These are phyloP conservation scores for Holtermanniella nyarrowii DNA, from an alignment of 768 basidiomycete species.

Conservation along the genomic window DNA sequence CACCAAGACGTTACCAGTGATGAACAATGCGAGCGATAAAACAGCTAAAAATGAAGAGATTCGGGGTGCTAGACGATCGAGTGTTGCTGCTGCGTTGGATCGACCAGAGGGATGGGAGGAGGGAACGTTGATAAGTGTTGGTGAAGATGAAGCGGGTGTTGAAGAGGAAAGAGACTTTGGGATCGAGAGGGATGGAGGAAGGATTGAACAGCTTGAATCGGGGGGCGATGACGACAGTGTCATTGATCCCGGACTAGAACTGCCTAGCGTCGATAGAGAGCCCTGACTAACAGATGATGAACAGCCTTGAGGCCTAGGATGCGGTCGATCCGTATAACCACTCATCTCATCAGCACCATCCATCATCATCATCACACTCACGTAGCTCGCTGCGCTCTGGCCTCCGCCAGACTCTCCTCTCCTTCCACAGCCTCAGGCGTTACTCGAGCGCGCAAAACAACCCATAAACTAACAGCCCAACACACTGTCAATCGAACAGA, in stretches of 20 bases:
- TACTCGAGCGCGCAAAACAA: too few relatives aligned
- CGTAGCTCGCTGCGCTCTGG: not conserved
- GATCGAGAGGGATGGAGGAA: not conserved
- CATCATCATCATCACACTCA: not conserved
- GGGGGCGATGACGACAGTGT: not conserved
- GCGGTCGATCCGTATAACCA: too few relatives aligned
- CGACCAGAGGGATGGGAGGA: not conserved
- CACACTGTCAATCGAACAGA: slow-evolving; percentile 19
- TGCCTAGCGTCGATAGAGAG: not conserved
- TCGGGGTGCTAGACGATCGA: slow-evolving; percentile 2
- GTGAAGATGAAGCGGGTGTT: too few relatives aligned
- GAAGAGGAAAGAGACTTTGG: not conserved
- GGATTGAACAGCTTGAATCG: not conserved
- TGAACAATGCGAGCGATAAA: slow-evolving; percentile 20
- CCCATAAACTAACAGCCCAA: slow-evolving; percentile 27
- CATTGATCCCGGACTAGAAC: not conserved
- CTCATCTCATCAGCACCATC: not conserved
- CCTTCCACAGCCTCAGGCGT: too few relatives aligned
- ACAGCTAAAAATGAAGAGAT: slow-evolving; percentile 18
- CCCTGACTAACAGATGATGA: too few relatives aligned
- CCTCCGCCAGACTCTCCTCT: not conserved
- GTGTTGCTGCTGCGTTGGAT: not conserved
- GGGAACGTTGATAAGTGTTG: not conserved
- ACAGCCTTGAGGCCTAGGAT: too few relatives aligned
- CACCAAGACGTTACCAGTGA: slow-evolving; percentile 25